Conservation (phyloP, 768 basidiomycete species). For the Serendipita vermifera region DNA sequence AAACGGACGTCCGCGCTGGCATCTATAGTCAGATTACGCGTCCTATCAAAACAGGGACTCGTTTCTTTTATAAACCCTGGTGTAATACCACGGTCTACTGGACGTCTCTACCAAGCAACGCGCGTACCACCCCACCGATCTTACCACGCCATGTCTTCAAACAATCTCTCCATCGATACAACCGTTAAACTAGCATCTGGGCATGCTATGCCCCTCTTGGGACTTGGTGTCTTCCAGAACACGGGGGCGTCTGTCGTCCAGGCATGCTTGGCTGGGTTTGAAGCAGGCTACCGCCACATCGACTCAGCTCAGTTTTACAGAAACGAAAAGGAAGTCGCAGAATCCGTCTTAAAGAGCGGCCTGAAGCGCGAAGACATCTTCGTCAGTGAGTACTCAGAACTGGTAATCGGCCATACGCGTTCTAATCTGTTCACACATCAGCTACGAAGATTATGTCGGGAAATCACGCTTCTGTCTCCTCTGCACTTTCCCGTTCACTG, state of each 20-base stretch:
- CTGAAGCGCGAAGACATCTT: slow-evolving; percentile 26
- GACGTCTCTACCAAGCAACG: too few relatives aligned
- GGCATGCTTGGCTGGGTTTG: slow-evolving; percentile 49
- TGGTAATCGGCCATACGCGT: slow-evolving; percentile 6
- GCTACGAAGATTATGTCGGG: slow-evolving; percentile 53
- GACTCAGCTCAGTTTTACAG: slow-evolving; percentile 13
- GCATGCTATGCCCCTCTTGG: slow-evolving; percentile 49
- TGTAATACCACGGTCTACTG: too few relatives aligned
- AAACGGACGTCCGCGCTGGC: too few relatives aligned
- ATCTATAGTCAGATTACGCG: too few relatives aligned
- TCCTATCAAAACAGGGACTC: too few relatives aligned
- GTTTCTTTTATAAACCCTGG: too few relatives aligned
- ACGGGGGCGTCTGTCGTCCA: slow-evolving; percentile 25
- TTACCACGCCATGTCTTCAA: too few relatives aligned
- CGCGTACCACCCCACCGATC: too few relatives aligned
- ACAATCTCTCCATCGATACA: neutral
- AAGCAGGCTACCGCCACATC: slow-evolving; percentile 38
- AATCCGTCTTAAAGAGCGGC: slow-evolving; percentile 26
- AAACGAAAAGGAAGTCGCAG: slow-evolving; percentile 21
- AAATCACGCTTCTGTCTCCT: slow-evolving; percentile 41
- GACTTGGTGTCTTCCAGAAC: slow-evolving; percentile 56
- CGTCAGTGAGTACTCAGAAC: slow-evolving; percentile 23
- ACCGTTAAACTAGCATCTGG: slow-evolving; percentile 25
- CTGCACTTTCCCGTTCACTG: neutral
- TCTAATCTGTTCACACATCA: slow-evolving; percentile 19